phyloP scores from a whole-genome alignment of 1,139 yeast genomes.

The Hansenula anomala region DNA sequence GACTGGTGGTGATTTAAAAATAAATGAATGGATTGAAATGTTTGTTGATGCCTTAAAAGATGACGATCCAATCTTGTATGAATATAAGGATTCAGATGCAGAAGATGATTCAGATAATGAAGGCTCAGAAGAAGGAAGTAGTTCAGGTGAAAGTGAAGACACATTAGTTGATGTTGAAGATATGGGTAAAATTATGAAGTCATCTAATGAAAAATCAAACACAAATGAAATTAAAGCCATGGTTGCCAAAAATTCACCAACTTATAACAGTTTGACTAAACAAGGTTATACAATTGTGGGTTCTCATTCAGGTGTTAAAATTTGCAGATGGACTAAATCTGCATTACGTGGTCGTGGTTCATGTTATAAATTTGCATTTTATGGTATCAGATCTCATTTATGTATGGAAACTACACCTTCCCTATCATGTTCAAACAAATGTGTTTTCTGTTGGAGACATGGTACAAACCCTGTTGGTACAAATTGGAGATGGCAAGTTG shows the following conservation, averaged over 20 bases:
- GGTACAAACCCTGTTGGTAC: slow-evolving; percentile 97
- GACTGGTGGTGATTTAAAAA: slow-evolving; percentile 54
- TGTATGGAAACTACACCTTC: slow-evolving; percentile 98
- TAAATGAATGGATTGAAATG: slow-evolving; percentile 63
- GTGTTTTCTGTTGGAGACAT: slow-evolving; percentile 97
- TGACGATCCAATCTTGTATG: slow-evolving; percentile 56
- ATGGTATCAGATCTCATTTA: slow-evolving; percentile 83
- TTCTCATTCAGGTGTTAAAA: slow-evolving; percentile 91
- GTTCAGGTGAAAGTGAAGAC: slow-evolving; percentile 27
- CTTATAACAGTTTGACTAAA: slow-evolving; percentile 80
- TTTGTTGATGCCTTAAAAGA: slow-evolving; percentile 59
- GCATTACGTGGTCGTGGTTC: slow-evolving; percentile 93
- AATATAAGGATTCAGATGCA: slow-evolving; percentile 45
- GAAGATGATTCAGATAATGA: slow-evolving; percentile 26
- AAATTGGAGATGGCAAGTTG: slow-evolving; percentile 95
- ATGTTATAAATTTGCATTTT: slow-evolving; percentile 88
- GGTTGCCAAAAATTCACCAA: slow-evolving; percentile 90
- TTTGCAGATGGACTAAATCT: slow-evolving; percentile 94
- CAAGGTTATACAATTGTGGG: slow-evolving; percentile 95
- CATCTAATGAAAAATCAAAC: slow-evolving; percentile 13
- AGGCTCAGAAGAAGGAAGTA: slow-evolving; percentile 22
- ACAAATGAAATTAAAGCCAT: slow-evolving; percentile 56
- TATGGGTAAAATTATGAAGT: slow-evolving; percentile 56
- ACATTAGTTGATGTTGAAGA: slow-evolving; percentile 78
- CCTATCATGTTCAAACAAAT: slow-evolving; percentile 87